These are phyloP conservation scores for Dactylellina parvicollis DNA, from an alignment of 2,329 filamentous ascomycete genomes.

Conservation along the genomic window DNA sequence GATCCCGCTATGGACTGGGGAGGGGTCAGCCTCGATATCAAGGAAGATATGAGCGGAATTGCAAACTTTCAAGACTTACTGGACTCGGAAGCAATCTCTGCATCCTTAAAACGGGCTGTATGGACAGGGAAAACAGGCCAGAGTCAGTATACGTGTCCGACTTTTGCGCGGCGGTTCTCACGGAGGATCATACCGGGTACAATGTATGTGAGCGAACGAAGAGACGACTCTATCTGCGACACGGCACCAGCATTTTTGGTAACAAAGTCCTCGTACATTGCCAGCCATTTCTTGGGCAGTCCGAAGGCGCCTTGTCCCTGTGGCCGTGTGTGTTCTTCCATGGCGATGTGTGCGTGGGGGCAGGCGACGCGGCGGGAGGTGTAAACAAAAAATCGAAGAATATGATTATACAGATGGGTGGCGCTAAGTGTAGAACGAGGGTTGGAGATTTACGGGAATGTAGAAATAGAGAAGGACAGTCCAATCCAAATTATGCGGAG, in stretches of 20 bases:
- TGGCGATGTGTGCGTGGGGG: conserved; percentile 1
- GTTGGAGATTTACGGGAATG: not conserved
- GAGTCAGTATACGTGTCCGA: conserved; percentile 9
- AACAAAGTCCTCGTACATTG: conserved; percentile 87
- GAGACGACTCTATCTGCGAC: conserved; percentile 90
- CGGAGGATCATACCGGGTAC: conserved; percentile 74
- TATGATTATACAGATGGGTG: too few species aligned
- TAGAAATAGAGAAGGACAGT: not conserved
- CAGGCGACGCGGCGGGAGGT: conserved; percentile 16
- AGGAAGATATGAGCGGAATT: not conserved
- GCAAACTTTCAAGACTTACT: conserved; percentile 63
- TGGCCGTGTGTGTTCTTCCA: conserved; percentile 39
- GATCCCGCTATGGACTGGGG: conserved; percentile 79
- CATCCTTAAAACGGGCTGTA: conserved; percentile 84
- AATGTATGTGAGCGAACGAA: conserved; percentile 93
- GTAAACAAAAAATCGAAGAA: conserved; percentile 21
- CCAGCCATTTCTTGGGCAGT: conserved; percentile 73
- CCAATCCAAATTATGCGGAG: not conserved
- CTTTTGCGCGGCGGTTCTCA: not conserved
- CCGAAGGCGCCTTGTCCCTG: conserved; percentile 65
- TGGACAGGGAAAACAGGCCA: conserved; percentile 55
- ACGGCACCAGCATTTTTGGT: conserved; percentile 93
- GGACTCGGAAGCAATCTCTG: conserved; percentile 92
- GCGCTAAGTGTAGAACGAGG: too few species aligned
- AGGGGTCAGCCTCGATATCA: conserved; percentile 55